Conservation (phyloP, 768 basidiomycete genomes). For the Coprinellus micaceus region DNA sequence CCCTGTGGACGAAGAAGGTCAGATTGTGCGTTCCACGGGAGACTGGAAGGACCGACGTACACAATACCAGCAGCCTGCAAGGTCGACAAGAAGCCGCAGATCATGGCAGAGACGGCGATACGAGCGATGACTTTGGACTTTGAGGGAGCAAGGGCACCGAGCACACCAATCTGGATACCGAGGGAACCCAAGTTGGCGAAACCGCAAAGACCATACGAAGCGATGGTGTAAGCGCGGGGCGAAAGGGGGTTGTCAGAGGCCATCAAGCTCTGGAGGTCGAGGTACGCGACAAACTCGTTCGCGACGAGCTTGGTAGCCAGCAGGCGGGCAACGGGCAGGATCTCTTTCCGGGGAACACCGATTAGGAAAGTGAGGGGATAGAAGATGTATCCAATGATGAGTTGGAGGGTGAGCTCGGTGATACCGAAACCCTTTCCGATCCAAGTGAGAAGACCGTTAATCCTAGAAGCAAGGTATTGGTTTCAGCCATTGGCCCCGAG, state of each 20-base stretch:
- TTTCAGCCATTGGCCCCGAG: background rate
- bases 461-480: constrained; percentile 26
- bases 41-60: constrained; percentile 23
- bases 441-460: constrained; percentile 88
- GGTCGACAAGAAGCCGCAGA: constrained; percentile 30
- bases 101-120: constrained; percentile 52
- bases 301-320: constrained; percentile 85
- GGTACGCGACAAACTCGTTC: constrained; percentile 83
- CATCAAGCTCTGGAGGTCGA: constrained; percentile 50
- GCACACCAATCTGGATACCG: constrained; percentile 71
- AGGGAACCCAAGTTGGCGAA: constrained; percentile 86
- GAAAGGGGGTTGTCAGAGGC: constrained; percentile 50
- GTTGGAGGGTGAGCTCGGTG: constrained; percentile 74
- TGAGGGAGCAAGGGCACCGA: constrained; percentile 44
- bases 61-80: constrained; percentile 34
- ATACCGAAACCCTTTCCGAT: constrained; percentile 85
- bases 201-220: constrained; percentile 85
- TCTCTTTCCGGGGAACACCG: constrained; percentile 78
- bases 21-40: constrained; percentile 14
- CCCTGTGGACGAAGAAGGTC: constrained; percentile 27
- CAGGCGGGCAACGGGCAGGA: constrained; percentile 73
- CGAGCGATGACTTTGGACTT: constrained; percentile 68
- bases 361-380: constrained; percentile 84
- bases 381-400: constrained; percentile 82
- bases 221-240: constrained; percentile 74